phyloP scores from a whole-genome alignment of 257 asterid species.

The Nicotiana sylvestris region DNA sequence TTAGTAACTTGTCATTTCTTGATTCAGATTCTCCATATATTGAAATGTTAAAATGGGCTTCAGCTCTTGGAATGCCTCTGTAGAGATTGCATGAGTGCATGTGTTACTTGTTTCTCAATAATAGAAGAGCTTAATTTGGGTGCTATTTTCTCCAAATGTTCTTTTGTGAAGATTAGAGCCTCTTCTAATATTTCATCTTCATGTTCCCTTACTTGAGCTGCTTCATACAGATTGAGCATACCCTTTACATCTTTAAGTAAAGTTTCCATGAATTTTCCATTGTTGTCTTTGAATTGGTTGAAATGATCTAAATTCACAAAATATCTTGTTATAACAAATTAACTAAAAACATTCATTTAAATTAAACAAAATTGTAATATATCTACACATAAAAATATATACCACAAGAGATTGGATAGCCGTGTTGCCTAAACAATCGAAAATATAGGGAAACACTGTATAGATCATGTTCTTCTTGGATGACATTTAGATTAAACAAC shows the following conservation, averaged over 20 bases:
- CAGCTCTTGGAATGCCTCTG: slow-evolving; percentile 32
- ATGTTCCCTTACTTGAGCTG: background rate
- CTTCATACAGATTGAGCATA: background rate
- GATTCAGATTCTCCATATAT: too few species aligned
- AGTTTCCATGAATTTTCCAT: background rate
- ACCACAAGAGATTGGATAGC: too few species aligned
- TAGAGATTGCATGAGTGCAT: slow-evolving; percentile 17
- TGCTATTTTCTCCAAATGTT: background rate
- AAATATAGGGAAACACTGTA: too few species aligned
- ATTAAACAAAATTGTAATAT: background rate
- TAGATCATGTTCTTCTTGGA: too few species aligned
- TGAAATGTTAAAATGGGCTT: slow-evolving; percentile 10
- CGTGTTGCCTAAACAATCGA: too few species aligned
- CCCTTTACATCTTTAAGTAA: background rate
- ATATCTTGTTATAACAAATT: background rate
- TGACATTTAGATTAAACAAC: too few species aligned
- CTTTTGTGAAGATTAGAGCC: background rate
- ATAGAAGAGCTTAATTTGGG: background rate
- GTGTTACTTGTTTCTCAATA: slow-evolving; percentile 5
- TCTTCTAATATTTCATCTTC: background rate
- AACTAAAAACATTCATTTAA: background rate
- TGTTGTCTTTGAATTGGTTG: background rate
- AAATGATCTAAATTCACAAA: background rate
- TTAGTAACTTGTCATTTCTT: too few species aligned
- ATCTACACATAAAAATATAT: too few species aligned